phyloP scores from a whole-genome alignment of 108 stramenopile genomes.

The Poteriospumella lacustris region DNA sequence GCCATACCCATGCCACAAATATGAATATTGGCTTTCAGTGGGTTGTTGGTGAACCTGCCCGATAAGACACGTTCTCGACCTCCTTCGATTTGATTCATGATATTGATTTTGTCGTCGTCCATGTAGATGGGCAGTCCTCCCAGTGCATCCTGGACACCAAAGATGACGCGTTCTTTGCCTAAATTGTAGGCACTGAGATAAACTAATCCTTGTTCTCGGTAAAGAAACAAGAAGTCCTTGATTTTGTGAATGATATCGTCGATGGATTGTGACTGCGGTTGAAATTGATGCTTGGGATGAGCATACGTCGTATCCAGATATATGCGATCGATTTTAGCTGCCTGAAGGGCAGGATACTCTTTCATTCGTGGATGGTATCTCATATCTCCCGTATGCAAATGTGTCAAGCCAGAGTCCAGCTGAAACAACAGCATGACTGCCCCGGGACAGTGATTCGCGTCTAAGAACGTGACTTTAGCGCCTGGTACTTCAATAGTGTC shows the following conservation, averaged over 20 bases:
- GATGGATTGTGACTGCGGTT: constrained; percentile 55
- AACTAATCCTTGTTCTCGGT: no score
- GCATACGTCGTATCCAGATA: constrained; percentile 66
- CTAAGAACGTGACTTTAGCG: no score
- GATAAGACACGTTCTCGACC: no score
- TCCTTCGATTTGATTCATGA: no score
- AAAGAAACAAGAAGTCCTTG: constrained; percentile 37
- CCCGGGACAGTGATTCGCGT: constrained; percentile 68
- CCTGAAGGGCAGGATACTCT: constrained; percentile 46
- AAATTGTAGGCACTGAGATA: no score
- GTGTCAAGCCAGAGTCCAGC: constrained; percentile 39
- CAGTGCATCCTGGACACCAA: no score
- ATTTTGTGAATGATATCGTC: constrained; percentile 47
- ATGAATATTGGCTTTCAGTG: constrained; percentile 54
- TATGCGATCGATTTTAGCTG: constrained; percentile 45
- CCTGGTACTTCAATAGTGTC: no score
- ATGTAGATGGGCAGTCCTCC: no score
- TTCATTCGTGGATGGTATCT: constrained; percentile 56
- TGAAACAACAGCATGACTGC: constrained; percentile 58
- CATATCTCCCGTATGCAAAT: constrained; percentile 67
- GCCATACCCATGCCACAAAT: constrained; percentile 57
- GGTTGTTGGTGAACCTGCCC: no score
- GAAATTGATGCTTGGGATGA: constrained; percentile 60
- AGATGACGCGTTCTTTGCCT: no score
- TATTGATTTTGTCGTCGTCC: no score